A percentile compares a stretch with the other conserved stretches of the same genome.
Conservation (phyloP, 768 basidiomycete genomes). For the Agaricus sinodeliciosus region DNA sequence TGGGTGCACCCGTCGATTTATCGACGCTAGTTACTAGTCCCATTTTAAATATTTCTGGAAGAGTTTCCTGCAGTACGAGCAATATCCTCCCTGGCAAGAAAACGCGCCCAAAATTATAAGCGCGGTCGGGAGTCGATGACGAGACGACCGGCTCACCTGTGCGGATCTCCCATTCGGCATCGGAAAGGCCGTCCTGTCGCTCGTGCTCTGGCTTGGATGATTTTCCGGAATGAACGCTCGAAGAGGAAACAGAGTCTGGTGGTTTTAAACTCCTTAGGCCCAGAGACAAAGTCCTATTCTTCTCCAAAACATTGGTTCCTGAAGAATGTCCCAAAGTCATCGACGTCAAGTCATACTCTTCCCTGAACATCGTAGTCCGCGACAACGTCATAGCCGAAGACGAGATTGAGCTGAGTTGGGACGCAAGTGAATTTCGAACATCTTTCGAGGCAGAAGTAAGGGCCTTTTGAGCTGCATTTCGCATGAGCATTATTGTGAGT, state of each 20-base stretch:
- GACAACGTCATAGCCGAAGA: slow-evolving; percentile 1
- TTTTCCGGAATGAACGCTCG: neutral
- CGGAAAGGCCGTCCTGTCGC: slow-evolving; percentile 35
- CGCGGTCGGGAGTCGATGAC: too few species aligned
- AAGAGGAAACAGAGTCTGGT: slow-evolving; percentile 6
- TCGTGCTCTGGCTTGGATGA: neutral
- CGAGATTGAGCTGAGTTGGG: neutral
- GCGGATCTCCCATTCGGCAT: slow-evolving; percentile 73
- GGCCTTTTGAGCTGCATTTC: slow-evolving; percentile 2
- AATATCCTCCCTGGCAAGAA: slow-evolving; percentile 56
- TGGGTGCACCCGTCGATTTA: slow-evolving; percentile 33
- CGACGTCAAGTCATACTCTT: neutral
- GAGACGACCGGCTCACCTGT: slow-evolving; percentile 41
- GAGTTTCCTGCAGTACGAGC: slow-evolving; percentile 58
- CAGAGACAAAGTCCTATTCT: neutral
- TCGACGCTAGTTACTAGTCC: slow-evolving; percentile 59
- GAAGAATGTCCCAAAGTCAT: neutral
- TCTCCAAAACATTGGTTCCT: neutral
- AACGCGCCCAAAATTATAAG: neutral
- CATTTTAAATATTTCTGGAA: slow-evolving; percentile 63
- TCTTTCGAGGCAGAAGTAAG: neutral
- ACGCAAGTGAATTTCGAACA: neutral
- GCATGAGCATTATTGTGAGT: slow-evolving; percentile 3
- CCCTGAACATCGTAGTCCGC: neutral
- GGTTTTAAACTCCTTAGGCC: slow-evolving; percentile 5